phyloP scores from a whole-genome alignment of 192 early-diverging fungal species.

The Phycomyces nitens region DNA sequence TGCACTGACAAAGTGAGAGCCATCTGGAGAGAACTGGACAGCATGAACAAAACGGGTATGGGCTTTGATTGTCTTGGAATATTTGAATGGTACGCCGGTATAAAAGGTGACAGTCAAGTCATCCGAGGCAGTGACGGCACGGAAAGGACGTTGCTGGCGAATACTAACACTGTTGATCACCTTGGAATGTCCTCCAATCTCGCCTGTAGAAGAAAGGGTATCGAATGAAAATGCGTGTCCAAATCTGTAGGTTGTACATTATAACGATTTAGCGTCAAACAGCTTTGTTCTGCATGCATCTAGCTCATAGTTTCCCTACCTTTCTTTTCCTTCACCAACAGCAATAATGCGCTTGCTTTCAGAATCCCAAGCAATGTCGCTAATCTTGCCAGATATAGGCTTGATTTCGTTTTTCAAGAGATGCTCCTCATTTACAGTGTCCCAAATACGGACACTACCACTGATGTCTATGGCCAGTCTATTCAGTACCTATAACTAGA shows the following conservation, averaged over 20 bases:
- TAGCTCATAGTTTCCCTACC: slow-evolving; percentile 32
- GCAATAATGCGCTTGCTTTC: slow-evolving; percentile 96
- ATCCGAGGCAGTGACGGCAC: slow-evolving; percentile 88
- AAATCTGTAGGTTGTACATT: slow-evolving; percentile 47
- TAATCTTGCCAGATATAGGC: slow-evolving; percentile 72
- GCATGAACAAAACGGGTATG: slow-evolving; percentile 91
- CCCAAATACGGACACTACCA: slow-evolving; percentile 96
- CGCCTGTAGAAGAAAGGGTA: slow-evolving; percentile 83
- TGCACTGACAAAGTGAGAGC: slow-evolving; percentile 78
- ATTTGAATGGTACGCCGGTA: slow-evolving; percentile 90
- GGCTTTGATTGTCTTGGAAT: slow-evolving; percentile 64
- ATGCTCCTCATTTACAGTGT: slow-evolving; percentile 73
- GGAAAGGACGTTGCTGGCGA: slow-evolving; percentile 87
- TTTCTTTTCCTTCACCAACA: slow-evolving; percentile 90
- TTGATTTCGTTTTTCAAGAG: slow-evolving; percentile 82
- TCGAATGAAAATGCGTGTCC: slow-evolving; percentile 91
- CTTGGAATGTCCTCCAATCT: slow-evolving; percentile 88
- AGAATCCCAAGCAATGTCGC: slow-evolving; percentile 90
- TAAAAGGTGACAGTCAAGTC: slow-evolving; percentile 88
- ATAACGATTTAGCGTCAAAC: not conserved
- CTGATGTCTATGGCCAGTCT: slow-evolving; percentile 45
- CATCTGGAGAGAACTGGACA: slow-evolving; percentile 79
- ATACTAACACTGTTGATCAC: slow-evolving; percentile 84
- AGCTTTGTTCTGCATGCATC: not conserved
- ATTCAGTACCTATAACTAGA: not conserved